These are phyloP conservation scores for Triticum turgidum DNA, from an alignment of 176 grass and related monocot species.

Conservation along the genomic window DNA sequence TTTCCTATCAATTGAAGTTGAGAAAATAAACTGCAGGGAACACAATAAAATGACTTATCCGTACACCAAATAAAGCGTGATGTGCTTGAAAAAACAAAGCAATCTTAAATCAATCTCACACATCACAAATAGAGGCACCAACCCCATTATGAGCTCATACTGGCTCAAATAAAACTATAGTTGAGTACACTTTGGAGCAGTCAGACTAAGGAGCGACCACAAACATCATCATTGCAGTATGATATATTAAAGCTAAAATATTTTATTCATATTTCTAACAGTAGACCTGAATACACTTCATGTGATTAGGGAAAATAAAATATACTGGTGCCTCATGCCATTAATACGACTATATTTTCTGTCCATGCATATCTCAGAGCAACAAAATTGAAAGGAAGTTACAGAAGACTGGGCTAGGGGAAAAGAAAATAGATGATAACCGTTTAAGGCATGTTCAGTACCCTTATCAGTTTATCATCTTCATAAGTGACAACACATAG, in stretches of 20 bases:
- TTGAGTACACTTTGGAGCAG: background rate
- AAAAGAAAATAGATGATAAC: too few species aligned
- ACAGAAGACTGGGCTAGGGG: too few species aligned
- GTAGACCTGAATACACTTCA: slow-evolving; percentile 75
- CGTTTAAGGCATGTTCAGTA: too few species aligned
- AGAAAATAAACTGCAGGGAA: slow-evolving; percentile 81
- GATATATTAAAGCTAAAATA: slow-evolving; percentile 1
- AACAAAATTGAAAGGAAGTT: too few species aligned
- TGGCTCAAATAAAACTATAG: background rate
- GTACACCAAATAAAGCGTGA: background rate
- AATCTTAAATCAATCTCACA: background rate
- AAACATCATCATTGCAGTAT: background rate
- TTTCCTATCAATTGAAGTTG: slow-evolving; percentile 83
- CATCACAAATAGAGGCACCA: background rate
- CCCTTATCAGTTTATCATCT: too few species aligned
- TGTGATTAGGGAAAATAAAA: slow-evolving; percentile 78
- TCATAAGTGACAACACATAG: too few species aligned
- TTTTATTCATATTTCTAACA: background rate
- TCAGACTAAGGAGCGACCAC: slow-evolving; percentile 4
- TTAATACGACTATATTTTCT: too few species aligned
- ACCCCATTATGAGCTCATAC: background rate
- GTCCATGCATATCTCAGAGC: too few species aligned
- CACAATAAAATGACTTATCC: slow-evolving; percentile 19
- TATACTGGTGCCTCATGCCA: too few species aligned
- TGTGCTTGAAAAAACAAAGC: background rate